Evolutionary conservation across 2,329 filamentous ascomycete genomes (phyloP), one percentile per base, ranked within the genome.

Genomic region (Fusarium marasasianum): DNA sequence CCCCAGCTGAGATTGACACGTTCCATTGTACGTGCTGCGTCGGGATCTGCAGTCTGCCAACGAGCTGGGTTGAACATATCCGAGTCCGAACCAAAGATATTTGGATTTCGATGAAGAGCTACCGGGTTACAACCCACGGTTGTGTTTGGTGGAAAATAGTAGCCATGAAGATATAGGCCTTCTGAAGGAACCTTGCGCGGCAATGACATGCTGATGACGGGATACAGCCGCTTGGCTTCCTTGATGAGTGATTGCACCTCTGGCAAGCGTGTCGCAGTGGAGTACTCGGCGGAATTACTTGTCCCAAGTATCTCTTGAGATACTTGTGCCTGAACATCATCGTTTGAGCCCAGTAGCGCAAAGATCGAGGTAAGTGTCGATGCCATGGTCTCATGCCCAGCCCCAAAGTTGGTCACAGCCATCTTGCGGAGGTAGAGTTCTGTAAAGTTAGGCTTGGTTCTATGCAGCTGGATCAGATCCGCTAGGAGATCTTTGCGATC

Each of bases 321-420:
- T 0, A 86, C 80, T 6, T 72, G 78, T 2, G 63, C 31, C 47
- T 85, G 83, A 1, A 83, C 78, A 0, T 77, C 72, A 0, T 73
- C 44, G 37, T 86, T 81, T 1, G 83, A 82, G 3, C 82, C 86
- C 31, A 89, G 80, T 82, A 87, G 84, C 53, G 85, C 80, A 53
- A 90, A 76, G 29, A 83, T 80, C 8, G 87, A 84, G 1, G 87
- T 88, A 12, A 89, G 75, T 0, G 87, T 87, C 2, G 87, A 87
- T 17, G 86, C 86, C 81, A 88, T 83, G 1, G 87, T 89, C 73
- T 89, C 87, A 66, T 89, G 87, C 0, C 87, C 87, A 3, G 87
- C 87, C 17, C 87, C 87, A 72, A 89, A 89, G 70, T 89, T 89
- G 5, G 87, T 88, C 6, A 88, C 81, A 6, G 86, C 86, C 81